A percentile compares a stretch with the other conserved stretches of the same genome.
phyloP scores from a whole-genome alignment of 2,329 filamentous ascomycete species.

The Pseudogymnoascus sp. region DNA sequence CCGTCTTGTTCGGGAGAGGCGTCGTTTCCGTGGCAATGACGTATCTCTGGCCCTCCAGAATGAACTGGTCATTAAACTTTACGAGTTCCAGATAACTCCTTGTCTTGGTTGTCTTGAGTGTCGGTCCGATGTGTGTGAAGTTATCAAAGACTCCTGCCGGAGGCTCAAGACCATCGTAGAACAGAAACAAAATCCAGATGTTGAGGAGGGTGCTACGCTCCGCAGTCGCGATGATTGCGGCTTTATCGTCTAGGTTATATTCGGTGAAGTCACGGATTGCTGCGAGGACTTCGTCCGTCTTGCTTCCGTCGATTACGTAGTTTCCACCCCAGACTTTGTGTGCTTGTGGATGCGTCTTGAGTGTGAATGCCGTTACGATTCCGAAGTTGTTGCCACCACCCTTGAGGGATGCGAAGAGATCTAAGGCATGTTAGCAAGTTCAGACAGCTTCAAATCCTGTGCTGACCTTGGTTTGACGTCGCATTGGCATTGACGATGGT shows the following conservation, averaged over 20 bases:
- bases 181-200: slow-evolving; percentile 53
- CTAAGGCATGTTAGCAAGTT: not conserved
- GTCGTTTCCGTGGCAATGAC: slow-evolving; percentile 12
- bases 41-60: slow-evolving; percentile 9
- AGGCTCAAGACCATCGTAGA: slow-evolving; percentile 51
- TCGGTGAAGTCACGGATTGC: slow-evolving; percentile 49
- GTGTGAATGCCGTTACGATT: slow-evolving; percentile 27
- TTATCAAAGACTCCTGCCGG: slow-evolving; percentile 36
- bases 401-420: slow-evolving; percentile 23
- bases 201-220: slow-evolving; percentile 41
- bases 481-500: slow-evolving; percentile 21
- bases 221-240: slow-evolving; percentile 51
- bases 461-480: slow-evolving; percentile 7
- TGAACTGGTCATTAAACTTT: slow-evolving; percentile 1
- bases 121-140: slow-evolving; percentile 40
- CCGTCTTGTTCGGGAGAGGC: slow-evolving; percentile 7
- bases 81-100: slow-evolving; percentile 10
- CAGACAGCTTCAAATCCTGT: not conserved
- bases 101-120: slow-evolving; percentile 6
- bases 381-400: slow-evolving; percentile 25
- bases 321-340: slow-evolving; percentile 30
- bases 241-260: slow-evolving; percentile 52
- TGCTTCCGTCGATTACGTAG: slow-evolving; percentile 24
- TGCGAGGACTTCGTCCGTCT: slow-evolving; percentile 33
- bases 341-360: slow-evolving; percentile 25